Evolutionary conservation across 345 rosid genomes (phyloP).

Genomic region (Murraya koenigii): DNA sequence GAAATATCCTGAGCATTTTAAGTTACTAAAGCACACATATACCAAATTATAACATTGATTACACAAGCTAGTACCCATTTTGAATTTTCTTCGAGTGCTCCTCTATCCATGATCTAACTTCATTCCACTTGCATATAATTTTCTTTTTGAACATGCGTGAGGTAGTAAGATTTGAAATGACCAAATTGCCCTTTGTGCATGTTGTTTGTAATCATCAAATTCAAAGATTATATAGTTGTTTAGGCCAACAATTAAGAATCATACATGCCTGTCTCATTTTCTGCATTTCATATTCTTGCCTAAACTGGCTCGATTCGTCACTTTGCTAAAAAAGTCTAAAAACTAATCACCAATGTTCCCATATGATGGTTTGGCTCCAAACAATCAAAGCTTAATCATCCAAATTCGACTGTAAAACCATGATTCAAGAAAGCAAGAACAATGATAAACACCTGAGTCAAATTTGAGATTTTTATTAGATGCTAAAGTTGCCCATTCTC

Average conservation of each 20-base stretch:
- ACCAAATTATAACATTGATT: too few relatives aligned
- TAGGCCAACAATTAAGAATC: slow-evolving; percentile 23
- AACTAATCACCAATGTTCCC: slow-evolving; percentile 44
- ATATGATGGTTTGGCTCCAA: slow-evolving; percentile 31
- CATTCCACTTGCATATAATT: too few relatives aligned
- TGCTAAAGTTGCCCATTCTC: slow-evolving; percentile 59
- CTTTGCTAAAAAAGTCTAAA: slow-evolving; percentile 53
- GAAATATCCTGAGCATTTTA: too few relatives aligned
- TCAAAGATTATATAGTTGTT: too few relatives aligned
- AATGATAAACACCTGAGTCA: slow-evolving; percentile 51
- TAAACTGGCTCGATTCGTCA: slow-evolving; percentile 70
- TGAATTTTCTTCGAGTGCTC: too few relatives aligned
- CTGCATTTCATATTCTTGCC: slow-evolving; percentile 76
- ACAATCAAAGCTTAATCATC: neutral
- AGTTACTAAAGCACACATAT: too few relatives aligned
- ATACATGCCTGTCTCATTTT: slow-evolving; percentile 74
- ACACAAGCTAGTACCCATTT: too few relatives aligned
- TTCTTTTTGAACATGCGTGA: too few relatives aligned
- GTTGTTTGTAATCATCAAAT: too few relatives aligned
- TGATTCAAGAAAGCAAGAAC: neutral
- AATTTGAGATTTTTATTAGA: slow-evolving; percentile 61
- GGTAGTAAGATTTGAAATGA: too few relatives aligned
- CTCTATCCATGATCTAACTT: too few relatives aligned
- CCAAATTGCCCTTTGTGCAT: too few relatives aligned
- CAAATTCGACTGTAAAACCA: slow-evolving; percentile 1